A percentile compares a stretch with the other conserved stretches of the same genome.
These are phyloP conservation scores for Russula ochroleuca DNA, from an alignment of 768 basidiomycete species.

Conservation along the genomic window DNA sequence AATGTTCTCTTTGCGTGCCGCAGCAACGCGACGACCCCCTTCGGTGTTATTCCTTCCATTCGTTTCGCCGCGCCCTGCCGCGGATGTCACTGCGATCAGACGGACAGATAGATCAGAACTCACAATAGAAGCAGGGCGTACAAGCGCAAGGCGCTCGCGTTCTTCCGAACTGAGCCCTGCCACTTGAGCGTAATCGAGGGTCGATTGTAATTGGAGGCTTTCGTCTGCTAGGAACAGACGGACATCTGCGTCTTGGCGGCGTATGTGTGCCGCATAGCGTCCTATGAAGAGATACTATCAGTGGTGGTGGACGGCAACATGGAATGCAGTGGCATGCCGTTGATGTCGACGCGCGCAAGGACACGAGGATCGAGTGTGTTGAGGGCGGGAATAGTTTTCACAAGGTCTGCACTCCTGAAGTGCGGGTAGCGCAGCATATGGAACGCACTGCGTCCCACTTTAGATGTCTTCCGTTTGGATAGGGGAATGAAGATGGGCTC, in stretches of 20 bases:
- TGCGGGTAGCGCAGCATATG: constrained; percentile 62
- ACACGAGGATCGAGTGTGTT: constrained; percentile 46
- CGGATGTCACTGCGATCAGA: background rate
- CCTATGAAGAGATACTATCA: constrained; percentile 37
- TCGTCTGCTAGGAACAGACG: constrained; percentile 74
- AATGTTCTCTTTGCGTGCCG: constrained; percentile 50
- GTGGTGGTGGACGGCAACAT: background rate
- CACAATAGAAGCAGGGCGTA: constrained; percentile 68
- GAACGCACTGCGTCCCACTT: constrained; percentile 52
- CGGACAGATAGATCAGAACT: constrained; percentile 24
- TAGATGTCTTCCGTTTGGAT: background rate
- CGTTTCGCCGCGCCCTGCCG: constrained; percentile 85
- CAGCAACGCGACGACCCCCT: constrained; percentile 62
- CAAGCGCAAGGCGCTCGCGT: constrained; percentile 53
- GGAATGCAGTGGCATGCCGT: constrained; percentile 46
- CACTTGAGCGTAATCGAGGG: constrained; percentile 64
- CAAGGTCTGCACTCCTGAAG: constrained; percentile 44
- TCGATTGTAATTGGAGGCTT: constrained; percentile 58
- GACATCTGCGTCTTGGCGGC: constrained; percentile 73
- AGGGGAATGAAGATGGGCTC: background rate
- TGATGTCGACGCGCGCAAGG: constrained; percentile 60
- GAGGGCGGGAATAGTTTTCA: constrained; percentile 47
- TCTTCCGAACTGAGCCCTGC: constrained; percentile 74
- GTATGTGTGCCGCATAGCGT: constrained; percentile 56
- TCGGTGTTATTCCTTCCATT: constrained; percentile 92